Base-by-base conservation (phyloP, 2,329 filamentous ascomycete genomes). In the Aspergillus quadrilineatus region DNA sequence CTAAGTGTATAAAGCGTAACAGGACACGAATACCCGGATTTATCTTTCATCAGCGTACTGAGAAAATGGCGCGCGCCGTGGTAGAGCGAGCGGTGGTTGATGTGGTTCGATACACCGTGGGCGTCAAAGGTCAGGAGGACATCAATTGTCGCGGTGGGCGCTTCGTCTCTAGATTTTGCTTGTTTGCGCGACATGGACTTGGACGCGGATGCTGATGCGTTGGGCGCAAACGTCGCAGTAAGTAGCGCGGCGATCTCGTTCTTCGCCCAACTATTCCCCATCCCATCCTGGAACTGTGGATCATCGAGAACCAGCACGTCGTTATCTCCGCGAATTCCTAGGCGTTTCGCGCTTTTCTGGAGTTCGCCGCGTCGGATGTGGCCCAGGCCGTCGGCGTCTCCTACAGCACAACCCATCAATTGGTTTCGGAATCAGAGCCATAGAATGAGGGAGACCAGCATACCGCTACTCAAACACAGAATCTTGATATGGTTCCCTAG, bases 401-500 rank as follows among this genome's bases (percentile, higher is more conserved):
- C 89, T 89, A 10, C n/a, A 22, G 17, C 10, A 44, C 37, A 10
- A n/a, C n/a, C 12, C 2, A 29, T 44, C 10, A 7, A 6, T 9
- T 22, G 26, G 12, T 14, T 12, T 6, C n/a, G n/a, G 4, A 42
- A 7, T 42, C 15, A 42, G 10, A 4, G 34, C 34, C 34, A 36
- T 36, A 2, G n/a, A 15, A 12, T 15, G 29, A 37, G 28, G 37
- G 22, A 22, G 22, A 9, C 14, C 10, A 28, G 34, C 66, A 74
- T 76, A 87, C 90, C 92, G 63, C 87, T 93, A 75, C 90, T 95
- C 61, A 99, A 78, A 76, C 94, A 99, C 55, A 97, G 77, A 61
- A 99, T 96, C 77, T 95, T 94, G 69, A 99, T 83, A 70, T 95
- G 91, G 75, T 99, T 97, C 4, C 90, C 89, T 17, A 88, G 81